phyloP scores from a whole-genome alignment of 1,139 yeast species.

The Arxiozyma heterogenica region DNA sequence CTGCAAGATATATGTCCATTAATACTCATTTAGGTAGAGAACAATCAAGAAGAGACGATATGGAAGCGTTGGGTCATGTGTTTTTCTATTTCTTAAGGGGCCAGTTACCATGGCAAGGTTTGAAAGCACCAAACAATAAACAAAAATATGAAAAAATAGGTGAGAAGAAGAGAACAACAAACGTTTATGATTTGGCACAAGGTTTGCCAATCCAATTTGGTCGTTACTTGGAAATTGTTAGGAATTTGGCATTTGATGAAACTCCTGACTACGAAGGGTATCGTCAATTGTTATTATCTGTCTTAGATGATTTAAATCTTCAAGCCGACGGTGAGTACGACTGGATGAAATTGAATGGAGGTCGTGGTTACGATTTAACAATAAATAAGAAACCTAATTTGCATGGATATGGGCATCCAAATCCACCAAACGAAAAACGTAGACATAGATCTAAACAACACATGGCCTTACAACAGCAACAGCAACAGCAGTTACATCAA shows the following conservation, averaged over 20 bases:
- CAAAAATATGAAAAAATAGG: constrained; percentile 79
- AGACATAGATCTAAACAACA: constrained; percentile 30
- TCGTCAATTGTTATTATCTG: constrained; percentile 53
- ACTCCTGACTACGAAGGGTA: constrained; percentile 71
- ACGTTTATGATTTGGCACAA: constrained; percentile 56
- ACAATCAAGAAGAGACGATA: constrained; percentile 92
- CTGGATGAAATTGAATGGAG: constrained; percentile 77
- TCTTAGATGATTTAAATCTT: constrained; percentile 49
- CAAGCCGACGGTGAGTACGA: constrained; percentile 63
- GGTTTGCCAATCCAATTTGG: constrained; percentile 73
- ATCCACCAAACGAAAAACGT: constrained; percentile 41
- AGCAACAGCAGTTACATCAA: constrained; percentile 12
- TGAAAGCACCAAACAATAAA: constrained; percentile 78
- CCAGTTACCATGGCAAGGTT: constrained; percentile 96
- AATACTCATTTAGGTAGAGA: constrained; percentile 96
- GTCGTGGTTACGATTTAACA: constrained; percentile 75
- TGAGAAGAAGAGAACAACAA: constrained; percentile 64
- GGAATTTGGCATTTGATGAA: constrained; percentile 66
- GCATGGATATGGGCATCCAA: constrained; percentile 74
- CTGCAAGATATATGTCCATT: constrained; percentile 92
- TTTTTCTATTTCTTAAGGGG: constrained; percentile 92
- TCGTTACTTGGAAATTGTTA: constrained; percentile 61
- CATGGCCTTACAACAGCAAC: constrained; percentile 22
- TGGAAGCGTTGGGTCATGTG: constrained; percentile 92
- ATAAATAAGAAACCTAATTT: constrained; percentile 71